These are phyloP conservation scores for Danielia reshetovae DNA, from an alignment of 805 yeast species.

Conservation along the genomic window DNA sequence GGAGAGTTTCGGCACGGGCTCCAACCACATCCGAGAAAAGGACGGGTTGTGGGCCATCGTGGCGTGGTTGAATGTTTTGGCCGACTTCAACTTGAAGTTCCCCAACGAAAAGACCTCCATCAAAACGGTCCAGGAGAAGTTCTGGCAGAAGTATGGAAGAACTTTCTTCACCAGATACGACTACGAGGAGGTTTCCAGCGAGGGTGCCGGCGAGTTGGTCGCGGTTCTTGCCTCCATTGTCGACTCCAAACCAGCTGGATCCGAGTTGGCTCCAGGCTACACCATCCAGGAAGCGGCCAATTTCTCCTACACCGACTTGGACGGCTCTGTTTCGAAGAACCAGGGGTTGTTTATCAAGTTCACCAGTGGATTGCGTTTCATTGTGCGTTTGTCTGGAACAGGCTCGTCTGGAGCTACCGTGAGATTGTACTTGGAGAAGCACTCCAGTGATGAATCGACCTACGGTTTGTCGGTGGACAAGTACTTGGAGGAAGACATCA, in stretches of 20 bases:
- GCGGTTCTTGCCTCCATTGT: constrained; percentile 35
- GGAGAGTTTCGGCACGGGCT: constrained; percentile 97
- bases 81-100: constrained; percentile 64
- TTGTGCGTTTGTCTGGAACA: constrained; percentile 91
- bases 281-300: constrained; percentile 75
- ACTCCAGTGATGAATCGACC: constrained; percentile 54
- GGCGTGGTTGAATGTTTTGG: constrained; percentile 95
- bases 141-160: constrained; percentile 92
- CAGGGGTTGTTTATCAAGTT: constrained; percentile 89
- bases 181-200: constrained; percentile 75
- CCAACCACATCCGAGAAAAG: constrained; percentile 94
- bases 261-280: constrained; percentile 44
- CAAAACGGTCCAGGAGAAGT: constrained; percentile 71
- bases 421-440: constrained; percentile 85
- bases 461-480: constrained; percentile 57
- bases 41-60: constrained; percentile 97
- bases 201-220: constrained; percentile 70
- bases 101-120: constrained; percentile 63
- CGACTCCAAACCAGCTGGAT: constrained; percentile 39
- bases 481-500: constrained; percentile 60
- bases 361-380: constrained; percentile 76
- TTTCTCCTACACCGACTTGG: constrained; percentile 89
- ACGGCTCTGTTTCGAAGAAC: constrained; percentile 81
- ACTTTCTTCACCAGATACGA: constrained; percentile 97
- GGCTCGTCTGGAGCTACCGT: constrained; percentile 98